These are phyloP conservation scores for Oidiodendron maius DNA, from an alignment of 495 filamentous ascomycete genomes.

Conservation along the genomic window DNA sequence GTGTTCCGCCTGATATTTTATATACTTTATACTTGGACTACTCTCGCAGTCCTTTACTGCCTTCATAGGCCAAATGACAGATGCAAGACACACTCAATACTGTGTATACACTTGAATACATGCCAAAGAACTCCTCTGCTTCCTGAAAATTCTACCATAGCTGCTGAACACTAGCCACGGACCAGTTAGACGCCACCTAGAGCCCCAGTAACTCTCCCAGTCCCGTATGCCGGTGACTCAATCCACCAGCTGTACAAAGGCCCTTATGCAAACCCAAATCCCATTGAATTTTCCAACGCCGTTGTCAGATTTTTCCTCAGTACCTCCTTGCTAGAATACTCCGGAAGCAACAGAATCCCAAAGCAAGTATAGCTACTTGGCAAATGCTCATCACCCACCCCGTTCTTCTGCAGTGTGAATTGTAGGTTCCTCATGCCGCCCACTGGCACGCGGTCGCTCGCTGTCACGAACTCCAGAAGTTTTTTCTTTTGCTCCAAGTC, in stretches of 20 bases:
- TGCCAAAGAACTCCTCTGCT: too few species aligned
- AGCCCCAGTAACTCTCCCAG: too few species aligned
- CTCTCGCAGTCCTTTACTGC: too few species aligned
- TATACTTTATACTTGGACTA: too few species aligned
- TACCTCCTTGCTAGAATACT: slow-evolving; percentile 64
- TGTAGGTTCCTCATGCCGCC: slow-evolving; percentile 71
- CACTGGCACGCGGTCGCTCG: slow-evolving; percentile 83
- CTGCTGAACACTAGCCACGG: too few species aligned
- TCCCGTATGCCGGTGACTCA: neutral
- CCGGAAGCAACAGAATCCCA: slow-evolving; percentile 75
- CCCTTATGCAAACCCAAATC: slow-evolving; percentile 59
- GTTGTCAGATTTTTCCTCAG: slow-evolving; percentile 67
- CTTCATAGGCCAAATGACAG: too few species aligned
- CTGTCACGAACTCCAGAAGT: slow-evolving; percentile 91
- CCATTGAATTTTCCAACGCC: slow-evolving; percentile 84
- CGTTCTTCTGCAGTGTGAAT: slow-evolving; percentile 80
- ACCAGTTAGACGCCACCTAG: too few species aligned
- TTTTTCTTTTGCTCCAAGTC: slow-evolving; percentile 60
- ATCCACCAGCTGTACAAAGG: neutral
- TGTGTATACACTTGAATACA: too few species aligned
- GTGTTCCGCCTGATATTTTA: too few species aligned
- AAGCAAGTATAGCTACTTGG: slow-evolving; percentile 68
- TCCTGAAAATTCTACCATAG: too few species aligned
- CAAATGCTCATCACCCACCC: slow-evolving; percentile 37
- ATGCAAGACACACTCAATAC: too few species aligned